Conservation (phyloP, 352 stramenopile species). For the Globisporangium rhizosaccharum region DNA sequence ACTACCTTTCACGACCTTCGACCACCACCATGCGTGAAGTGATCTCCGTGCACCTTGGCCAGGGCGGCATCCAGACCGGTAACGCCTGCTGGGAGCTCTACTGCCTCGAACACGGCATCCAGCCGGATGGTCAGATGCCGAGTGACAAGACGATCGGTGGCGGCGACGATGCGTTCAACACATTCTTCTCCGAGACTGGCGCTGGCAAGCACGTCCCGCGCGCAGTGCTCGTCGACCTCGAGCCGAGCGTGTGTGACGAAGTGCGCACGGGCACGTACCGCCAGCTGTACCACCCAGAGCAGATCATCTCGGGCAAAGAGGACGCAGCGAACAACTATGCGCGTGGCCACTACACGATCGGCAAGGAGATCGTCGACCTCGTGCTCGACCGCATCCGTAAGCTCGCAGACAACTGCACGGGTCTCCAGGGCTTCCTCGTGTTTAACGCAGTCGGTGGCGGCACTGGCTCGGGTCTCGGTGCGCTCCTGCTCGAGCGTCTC, state of each 20-base stretch:
- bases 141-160: constrained; percentile 90
- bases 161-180: constrained; percentile 97
- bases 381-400: constrained; percentile 98
- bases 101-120: constrained; percentile 85
- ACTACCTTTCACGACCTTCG: not conserved
- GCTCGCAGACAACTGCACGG: constrained; percentile 96
- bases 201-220: constrained; percentile 97
- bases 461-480: constrained; percentile 96
- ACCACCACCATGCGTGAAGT: constrained; percentile 56
- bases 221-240: constrained; percentile 96
- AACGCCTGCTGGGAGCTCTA: constrained; percentile 83
- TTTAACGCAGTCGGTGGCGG: constrained; percentile 97
- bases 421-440: constrained; percentile 97
- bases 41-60: constrained; percentile 82
- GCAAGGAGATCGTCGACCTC: constrained; percentile 96
- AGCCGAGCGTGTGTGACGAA: constrained; percentile 97
- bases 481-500: constrained; percentile 95
- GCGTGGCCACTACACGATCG: constrained; percentile 91
- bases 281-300: constrained; percentile 97
- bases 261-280: constrained; percentile 94
- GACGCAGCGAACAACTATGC: constrained; percentile 92
- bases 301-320: constrained; percentile 98
- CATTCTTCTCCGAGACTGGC: constrained; percentile 92
- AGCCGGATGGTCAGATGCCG: constrained; percentile 91
- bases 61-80: constrained; percentile 88